Conservation (phyloP, 139 green algal genomes). For the Picochlorum sp. region DNA sequence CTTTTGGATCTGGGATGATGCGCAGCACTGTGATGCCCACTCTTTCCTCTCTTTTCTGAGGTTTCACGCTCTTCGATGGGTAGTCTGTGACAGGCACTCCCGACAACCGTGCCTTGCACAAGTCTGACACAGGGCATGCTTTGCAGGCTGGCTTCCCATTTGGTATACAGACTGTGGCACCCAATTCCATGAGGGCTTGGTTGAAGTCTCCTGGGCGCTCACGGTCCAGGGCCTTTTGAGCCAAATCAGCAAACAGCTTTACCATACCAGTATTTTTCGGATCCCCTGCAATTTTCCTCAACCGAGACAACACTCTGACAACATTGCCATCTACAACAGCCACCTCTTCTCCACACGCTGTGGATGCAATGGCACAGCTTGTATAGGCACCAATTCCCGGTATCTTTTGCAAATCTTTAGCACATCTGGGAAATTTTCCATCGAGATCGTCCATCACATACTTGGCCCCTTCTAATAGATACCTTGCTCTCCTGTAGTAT, state of each 20-base stretch:
- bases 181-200: conserved; percentile 97
- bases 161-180: conserved; percentile 76
- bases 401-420: conserved; percentile 61
- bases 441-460: conserved; percentile 54
- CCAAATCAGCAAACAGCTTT: conserved; percentile 37
- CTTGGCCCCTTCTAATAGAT: conserved; percentile 81
- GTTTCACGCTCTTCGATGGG: conserved; percentile 47
- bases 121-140: conserved; percentile 51
- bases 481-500: conserved; percentile 92
- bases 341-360: conserved; percentile 60
- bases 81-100: conserved; percentile 37
- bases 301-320: conserved; percentile 67
- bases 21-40: conserved; percentile 48
- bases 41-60: conserved; percentile 35
- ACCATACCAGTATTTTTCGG: conserved; percentile 10
- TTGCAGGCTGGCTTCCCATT: conserved; percentile 52
- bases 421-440: conserved; percentile 59
- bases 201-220: conserved; percentile 84
- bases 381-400: conserved; percentile 87
- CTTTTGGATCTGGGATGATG: conserved; percentile 5
- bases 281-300: conserved; percentile 33
- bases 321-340: conserved; percentile 94
- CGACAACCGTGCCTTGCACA: conserved; percentile 37
- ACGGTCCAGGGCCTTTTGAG: conserved; percentile 51
- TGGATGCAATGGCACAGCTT: conserved; percentile 75